Base-by-base conservation (phyloP, 495 filamentous ascomycete genomes). In the Glonium stellatum region DNA sequence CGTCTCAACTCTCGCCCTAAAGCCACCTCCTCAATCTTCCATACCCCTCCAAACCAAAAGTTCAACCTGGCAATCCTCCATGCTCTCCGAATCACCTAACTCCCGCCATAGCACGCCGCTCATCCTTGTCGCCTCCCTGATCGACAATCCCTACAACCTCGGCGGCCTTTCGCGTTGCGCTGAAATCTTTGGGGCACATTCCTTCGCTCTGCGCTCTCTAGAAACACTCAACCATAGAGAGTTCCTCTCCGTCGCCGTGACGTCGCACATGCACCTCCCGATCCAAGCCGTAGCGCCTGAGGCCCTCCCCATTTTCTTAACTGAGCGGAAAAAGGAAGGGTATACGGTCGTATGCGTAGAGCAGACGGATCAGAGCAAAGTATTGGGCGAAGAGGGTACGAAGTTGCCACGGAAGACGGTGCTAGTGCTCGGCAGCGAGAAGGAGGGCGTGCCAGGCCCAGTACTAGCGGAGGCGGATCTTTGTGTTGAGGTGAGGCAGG, bases 401-500 rank as follows among this genome's bases (percentile, higher is more conserved):
- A 47, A 15, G 21, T 60, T 77, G 54, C 76, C 77, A 23, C 67
- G 63, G 66, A 76, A 72, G 46, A 61, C 61, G 8, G 72, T 78
- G 22, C 62, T 80, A 11, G 66, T 80, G 50, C 46, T 80, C 22
- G 78, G 78, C 0, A 76, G 74, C 53, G 78, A 80, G 65, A 76
- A 68, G 63, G 72, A 73, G 12, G 78, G 78, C 13, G 75, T 79
- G 12, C 75, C 75, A 15, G 72, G 66, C n/a, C 59, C 70, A 49
- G 56, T 80, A 35, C 57, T 80, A 19, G 63, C 53, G 12, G 75
- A 77, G 61, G 62, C 73, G 39, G 77, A 78, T 62, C 35, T 73
- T 54, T 77, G 77, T 60, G 75, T 80, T 3, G 78, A 80, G 68
- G 78, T 80, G 54, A 63, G 59, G 51, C 78, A 79, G 63, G 62